Percentiles rank a stretch among this genome's conserved stretches.
Conservation (phyloP, 164 flowering plant genomes). For the Magnolia kwangsiensis region DNA sequence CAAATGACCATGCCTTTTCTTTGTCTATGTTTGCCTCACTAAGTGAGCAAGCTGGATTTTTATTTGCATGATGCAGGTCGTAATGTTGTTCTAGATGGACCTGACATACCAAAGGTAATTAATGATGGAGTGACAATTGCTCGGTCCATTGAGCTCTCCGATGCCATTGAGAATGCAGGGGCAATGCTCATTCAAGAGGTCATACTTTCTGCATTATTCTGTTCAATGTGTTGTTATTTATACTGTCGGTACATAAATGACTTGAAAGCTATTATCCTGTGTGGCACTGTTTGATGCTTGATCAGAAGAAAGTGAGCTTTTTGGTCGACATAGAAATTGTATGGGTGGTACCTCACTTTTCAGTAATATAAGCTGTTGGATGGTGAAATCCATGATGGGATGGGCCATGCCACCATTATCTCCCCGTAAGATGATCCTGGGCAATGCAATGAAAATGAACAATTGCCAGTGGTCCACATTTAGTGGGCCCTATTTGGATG, state of each 20-base stretch:
- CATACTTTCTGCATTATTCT: slow-evolving; percentile 17
- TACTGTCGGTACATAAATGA: no score
- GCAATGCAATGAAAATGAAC: not conserved
- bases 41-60: not conserved
- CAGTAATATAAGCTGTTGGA: not conserved
- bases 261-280: not conserved
- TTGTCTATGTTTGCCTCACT: not conserved
- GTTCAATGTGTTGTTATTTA: not conserved
- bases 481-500: not conserved
- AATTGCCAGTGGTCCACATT: not conserved
- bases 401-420: not conserved
- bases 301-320: no score
- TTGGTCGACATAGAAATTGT: no score
- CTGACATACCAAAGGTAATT: slow-evolving; percentile 51
- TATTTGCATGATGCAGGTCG: slow-evolving; percentile 55
- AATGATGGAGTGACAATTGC: slow-evolving; percentile 97
- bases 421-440: not conserved
- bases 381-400: not conserved
- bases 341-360: not conserved
- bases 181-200: slow-evolving; percentile 85
- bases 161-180: slow-evolving; percentile 86
- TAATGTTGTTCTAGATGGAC: slow-evolving; percentile 80
- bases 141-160: slow-evolving; percentile 73
- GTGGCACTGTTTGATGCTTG: no score
- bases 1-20: not conserved